A percentile compares a stretch with the other conserved stretches of the same genome.
Conservation (phyloP, 2,329 filamentous ascomycete species). For the Xylaria sp. region DNA sequence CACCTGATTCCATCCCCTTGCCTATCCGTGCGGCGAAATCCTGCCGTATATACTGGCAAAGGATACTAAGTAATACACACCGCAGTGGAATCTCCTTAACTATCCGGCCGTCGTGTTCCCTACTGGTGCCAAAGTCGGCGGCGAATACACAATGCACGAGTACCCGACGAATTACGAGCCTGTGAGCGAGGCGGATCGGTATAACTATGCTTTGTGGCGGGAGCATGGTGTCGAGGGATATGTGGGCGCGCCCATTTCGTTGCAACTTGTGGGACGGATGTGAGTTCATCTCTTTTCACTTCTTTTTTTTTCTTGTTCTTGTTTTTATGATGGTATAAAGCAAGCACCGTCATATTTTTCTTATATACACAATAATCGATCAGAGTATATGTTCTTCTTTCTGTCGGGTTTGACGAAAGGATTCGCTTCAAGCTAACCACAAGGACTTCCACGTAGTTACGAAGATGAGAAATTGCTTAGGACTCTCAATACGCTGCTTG, state of each 20-base stretch:
- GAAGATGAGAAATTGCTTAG: constrained; percentile 53
- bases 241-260: constrained; percentile 52
- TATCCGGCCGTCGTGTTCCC: constrained; percentile 72
- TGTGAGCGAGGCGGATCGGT: constrained; percentile 37
- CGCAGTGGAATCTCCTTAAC: constrained; percentile 72
- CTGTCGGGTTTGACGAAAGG: neutral
- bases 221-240: constrained; percentile 51
- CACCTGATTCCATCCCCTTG: neutral
- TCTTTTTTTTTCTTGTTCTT: neutral
- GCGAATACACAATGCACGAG: constrained; percentile 17
- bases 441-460: constrained; percentile 38
- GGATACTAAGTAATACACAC: constrained; percentile 4
- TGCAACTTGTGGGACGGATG: constrained; percentile 52
- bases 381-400: no score
- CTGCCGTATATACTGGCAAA: no score
- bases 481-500: constrained; percentile 48
- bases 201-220: constrained; percentile 48
- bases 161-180: constrained; percentile 40
- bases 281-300: constrained; percentile 30
- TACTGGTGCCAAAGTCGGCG: constrained; percentile 46
- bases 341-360: no score
- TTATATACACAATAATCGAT: no score
- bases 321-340: no score
- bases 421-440: neutral
- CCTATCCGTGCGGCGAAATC: no score